Evolutionary conservation across 345 rosid species (phyloP).

Genomic region (Tarenaya hassleriana): DNA sequence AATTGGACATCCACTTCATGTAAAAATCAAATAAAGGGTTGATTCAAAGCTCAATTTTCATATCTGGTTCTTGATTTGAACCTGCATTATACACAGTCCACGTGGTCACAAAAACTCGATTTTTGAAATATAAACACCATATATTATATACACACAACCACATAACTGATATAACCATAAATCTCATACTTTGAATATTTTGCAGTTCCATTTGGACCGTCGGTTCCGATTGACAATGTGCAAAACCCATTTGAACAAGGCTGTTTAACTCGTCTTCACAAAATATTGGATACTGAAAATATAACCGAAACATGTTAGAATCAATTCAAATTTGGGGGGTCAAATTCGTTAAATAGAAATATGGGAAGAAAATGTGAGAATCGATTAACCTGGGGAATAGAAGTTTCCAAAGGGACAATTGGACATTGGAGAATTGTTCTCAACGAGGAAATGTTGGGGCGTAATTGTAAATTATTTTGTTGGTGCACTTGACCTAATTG

Average conservation of each 20-base stretch:
- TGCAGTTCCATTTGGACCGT: conserved; percentile 17
- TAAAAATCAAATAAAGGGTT: conserved; percentile 30
- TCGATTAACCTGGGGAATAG: conserved; percentile 41
- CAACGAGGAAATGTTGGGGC: conserved; percentile 28
- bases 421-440: conserved; percentile 35
- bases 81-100: conserved; percentile 38
- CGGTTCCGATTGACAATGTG: conserved; percentile 33
- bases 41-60: conserved; percentile 58
- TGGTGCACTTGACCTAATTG: conserved; percentile 38
- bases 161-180: background rate
- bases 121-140: background rate
- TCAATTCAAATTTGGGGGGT: background rate
- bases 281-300: conserved; percentile 43
- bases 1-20: conserved; percentile 3
- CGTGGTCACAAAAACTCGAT: conserved; percentile 11
- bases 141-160: too few relatives aligned
- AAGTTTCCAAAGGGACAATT: conserved; percentile 38
- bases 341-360: background rate
- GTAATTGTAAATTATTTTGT: conserved; percentile 28
- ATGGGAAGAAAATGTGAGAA: background rate
- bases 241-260: conserved; percentile 72
- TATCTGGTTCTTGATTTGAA: conserved; percentile 34
- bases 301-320: background rate
- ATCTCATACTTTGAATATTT: conserved; percentile 33
- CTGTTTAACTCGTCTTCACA: conserved; percentile 70